These are phyloP conservation scores for Syzygium aromaticum DNA, from an alignment of 345 rosid species.

Conservation along the genomic window DNA sequence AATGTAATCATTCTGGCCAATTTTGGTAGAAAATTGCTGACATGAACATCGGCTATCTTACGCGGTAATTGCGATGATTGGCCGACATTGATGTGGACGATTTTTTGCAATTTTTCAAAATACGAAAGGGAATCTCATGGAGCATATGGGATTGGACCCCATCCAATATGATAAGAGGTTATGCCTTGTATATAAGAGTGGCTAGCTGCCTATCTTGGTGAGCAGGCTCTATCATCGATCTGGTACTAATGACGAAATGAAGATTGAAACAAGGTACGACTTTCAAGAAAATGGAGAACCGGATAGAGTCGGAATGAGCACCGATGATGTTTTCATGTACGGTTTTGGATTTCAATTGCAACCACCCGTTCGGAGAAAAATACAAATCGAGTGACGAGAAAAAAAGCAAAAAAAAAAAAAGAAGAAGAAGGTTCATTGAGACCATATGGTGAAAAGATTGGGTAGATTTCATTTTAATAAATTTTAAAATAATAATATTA, in stretches of 20 bases:
- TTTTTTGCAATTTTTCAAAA: too few species aligned
- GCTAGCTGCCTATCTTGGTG: not conserved
- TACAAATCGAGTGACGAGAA: not conserved
- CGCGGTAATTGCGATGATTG: fast-evolving
- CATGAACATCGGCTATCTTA: fast-evolving
- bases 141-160: not conserved
- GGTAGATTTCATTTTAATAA: not conserved
- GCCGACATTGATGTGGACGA: fast-evolving
- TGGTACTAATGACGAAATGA: not conserved
- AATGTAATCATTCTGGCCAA: fast-evolving
- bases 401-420: not conserved
- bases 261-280: not conserved
- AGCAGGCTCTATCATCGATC: not conserved
- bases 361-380: not conserved
- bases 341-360: not conserved
- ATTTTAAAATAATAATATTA: not conserved
- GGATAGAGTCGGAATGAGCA: not conserved
- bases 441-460: not conserved
- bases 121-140: not conserved
- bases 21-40: not conserved
- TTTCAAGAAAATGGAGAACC: not conserved
- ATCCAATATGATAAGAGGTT: not conserved
- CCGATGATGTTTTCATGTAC: not conserved
- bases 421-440: not conserved
- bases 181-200: not conserved